Evolutionary conservation across 2,329 filamentous ascomycete species (phyloP).

Genomic region (Karstenula rhodostoma): DNA sequence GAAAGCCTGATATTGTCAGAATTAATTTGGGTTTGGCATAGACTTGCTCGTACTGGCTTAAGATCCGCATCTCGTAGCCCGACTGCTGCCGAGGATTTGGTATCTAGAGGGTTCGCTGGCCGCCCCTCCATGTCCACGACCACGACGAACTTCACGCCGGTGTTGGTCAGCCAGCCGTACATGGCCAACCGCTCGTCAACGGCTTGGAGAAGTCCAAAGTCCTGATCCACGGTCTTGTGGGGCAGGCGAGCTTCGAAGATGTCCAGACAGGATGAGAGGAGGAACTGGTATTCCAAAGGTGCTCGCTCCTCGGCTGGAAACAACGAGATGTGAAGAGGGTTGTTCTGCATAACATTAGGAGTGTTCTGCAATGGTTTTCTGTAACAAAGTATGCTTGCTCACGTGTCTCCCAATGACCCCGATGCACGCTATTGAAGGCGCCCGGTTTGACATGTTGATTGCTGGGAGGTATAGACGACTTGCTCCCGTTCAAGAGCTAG

Average conservation of each 20-base stretch:
- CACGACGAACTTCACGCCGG: conserved; percentile 87
- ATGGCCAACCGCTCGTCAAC: conserved; percentile 91
- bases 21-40: not conserved
- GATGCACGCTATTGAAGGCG: conserved; percentile 85
- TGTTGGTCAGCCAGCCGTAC: conserved; percentile 97
- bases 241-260: conserved; percentile 88
- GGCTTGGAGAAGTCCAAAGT: conserved; percentile 90
- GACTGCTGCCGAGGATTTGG: conserved; percentile 57
- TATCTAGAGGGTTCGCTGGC: conserved; percentile 49
- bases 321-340: conserved; percentile 90
- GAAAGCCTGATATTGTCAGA: conserved; percentile 69
- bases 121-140: conserved; percentile 90
- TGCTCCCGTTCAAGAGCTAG: not conserved
- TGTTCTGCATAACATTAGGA: conserved; percentile 70
- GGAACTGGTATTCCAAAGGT: conserved; percentile 87
- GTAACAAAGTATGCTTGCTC: conserved; percentile 42
- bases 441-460: conserved; percentile 56
- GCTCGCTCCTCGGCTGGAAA: conserved; percentile 80
- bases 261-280: conserved; percentile 90
- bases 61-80: conserved; percentile 87
- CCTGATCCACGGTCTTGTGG: conserved; percentile 76
- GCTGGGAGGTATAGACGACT: not conserved
- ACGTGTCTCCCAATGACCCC: conserved; percentile 94
- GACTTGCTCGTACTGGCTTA: conserved; percentile 69
- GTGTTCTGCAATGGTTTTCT: not conserved